Evolutionary conservation across 768 basidiomycete genomes (phyloP).

Genomic region (Mycena amicta): DNA sequence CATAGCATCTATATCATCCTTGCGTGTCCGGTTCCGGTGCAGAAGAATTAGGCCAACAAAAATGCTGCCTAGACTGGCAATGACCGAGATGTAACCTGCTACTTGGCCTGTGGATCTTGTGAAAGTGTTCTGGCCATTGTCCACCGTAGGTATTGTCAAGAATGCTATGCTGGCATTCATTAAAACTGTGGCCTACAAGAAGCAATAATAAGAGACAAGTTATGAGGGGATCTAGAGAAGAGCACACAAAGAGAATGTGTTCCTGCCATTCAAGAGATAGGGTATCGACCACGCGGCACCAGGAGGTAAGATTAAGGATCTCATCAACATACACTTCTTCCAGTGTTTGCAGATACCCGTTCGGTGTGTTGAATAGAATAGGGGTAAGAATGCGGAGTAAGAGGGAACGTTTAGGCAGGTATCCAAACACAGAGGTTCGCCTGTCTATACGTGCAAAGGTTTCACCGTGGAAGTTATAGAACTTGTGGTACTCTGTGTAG

Average conservation of each 20-base stretch:
- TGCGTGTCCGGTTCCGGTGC: constrained; percentile 3
- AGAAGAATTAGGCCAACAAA: constrained; percentile 8
- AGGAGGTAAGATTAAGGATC: neutral
- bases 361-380: constrained; percentile 4
- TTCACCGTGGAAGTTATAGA: constrained; percentile 11
- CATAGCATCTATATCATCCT: neutral
- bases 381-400: neutral
- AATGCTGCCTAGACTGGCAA: constrained; percentile 4
- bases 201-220: neutral
- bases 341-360: neutral
- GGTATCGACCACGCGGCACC: neutral
- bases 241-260: constrained; percentile 3
- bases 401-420: neutral
- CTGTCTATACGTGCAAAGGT: constrained; percentile 2
- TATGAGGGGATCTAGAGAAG: neutral
- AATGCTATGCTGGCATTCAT: constrained; percentile 11
- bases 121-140: neutral
- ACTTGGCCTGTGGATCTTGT: neutral
- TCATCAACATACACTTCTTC: constrained; percentile 5
- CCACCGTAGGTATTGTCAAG: constrained; percentile 5
- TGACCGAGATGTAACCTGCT: constrained; percentile 4
- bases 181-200: constrained; percentile 3
- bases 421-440: constrained; percentile 1
- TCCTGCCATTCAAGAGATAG: constrained; percentile 7
- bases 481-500: constrained; percentile 2